Evolutionary conservation across 306 rosid genomes (phyloP), one percentile per base, ranked within the genome.

Genomic region (Dryas octopetala): DNA sequence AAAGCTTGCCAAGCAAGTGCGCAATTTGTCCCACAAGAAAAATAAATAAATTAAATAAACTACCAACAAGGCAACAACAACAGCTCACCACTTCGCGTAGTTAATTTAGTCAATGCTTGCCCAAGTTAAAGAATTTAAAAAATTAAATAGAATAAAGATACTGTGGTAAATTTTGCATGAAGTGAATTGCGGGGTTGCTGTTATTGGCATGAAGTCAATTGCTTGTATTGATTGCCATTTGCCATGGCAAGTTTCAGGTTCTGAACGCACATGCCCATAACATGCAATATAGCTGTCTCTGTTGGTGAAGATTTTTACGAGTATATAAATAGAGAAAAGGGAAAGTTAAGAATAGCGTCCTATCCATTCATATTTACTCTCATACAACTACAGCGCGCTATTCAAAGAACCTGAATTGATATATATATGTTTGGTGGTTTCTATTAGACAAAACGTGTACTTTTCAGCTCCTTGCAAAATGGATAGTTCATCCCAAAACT

Each of bases 241-340:
- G 64, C 52, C 57, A 73, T 46, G 68, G 48, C 26, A 26, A 52
- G 50, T 46, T 47, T 46, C 40, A 60, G 49, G 57, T 54, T 72
- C 15, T 59, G 67, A 72, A 58, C 4, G 55, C 76, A 60, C 68
- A 60, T 73, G 38, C 58, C 66, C 46, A 46, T 60, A 72, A 44
- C 64, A 67, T 74, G 74, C 64, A 53, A 9, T 46, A 4, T n/a
- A 70, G 70, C 52, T 61, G 74, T 70, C 73, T 62, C 61, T 67
- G 66, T 52, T 68, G 41, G 65, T 64, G 16, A 44, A 44, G 45
- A 23, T 16, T 15, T 8, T 44, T 14, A 54, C 5, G 43, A 16
- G 43, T 51, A 50, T 26, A 7, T 60, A 50, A 2, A 8, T 1
- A 45, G 17, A 43, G 1, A 23, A 47, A 66, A n/a, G 48, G 11